phyloP scores from a whole-genome alignment of 148 eudicot species.

The Cornus suecica region DNA sequence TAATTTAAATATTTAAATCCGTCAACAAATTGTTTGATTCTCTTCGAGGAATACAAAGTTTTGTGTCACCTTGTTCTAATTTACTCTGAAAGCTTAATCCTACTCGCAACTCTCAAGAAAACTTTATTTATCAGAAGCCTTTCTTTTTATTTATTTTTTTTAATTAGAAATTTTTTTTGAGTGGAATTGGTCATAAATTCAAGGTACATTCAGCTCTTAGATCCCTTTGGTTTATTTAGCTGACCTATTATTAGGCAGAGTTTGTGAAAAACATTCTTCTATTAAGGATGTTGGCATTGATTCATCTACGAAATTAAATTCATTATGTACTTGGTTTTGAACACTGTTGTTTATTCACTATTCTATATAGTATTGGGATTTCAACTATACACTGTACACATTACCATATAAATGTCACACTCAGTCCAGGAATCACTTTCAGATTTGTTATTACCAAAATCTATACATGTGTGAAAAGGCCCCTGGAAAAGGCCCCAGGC shows the following conservation, averaged over 20 bases:
- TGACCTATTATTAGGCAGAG: not conserved
- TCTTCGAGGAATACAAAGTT: not conserved
- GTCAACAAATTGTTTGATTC: not conserved
- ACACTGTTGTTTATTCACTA: not conserved
- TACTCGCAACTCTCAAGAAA: not conserved
- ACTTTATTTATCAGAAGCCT: not conserved
- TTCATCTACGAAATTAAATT: not conserved
- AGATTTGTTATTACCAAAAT: too few relatives aligned
- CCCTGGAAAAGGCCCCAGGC: too few relatives aligned
- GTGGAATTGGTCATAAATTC: not conserved
- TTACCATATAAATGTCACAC: too few relatives aligned
- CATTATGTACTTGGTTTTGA: not conserved
- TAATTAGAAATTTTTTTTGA: too few relatives aligned
- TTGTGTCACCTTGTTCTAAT: not conserved
- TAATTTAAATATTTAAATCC: too few relatives aligned
- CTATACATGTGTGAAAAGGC: too few relatives aligned
- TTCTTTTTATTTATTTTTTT: too few relatives aligned
- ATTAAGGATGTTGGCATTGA: not conserved
- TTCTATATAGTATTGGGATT: too few relatives aligned
- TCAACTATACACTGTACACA: too few relatives aligned
- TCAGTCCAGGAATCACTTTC: too few relatives aligned
- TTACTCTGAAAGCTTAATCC: not conserved
- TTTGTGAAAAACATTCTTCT: not conserved
- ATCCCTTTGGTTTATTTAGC: not conserved
- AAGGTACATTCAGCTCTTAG: not conserved